Evolutionary conservation across 805 yeast genomes (phyloP), one percentile per base, ranked within the genome.

Genomic region (Lachancea lanzarotensis): DNA sequence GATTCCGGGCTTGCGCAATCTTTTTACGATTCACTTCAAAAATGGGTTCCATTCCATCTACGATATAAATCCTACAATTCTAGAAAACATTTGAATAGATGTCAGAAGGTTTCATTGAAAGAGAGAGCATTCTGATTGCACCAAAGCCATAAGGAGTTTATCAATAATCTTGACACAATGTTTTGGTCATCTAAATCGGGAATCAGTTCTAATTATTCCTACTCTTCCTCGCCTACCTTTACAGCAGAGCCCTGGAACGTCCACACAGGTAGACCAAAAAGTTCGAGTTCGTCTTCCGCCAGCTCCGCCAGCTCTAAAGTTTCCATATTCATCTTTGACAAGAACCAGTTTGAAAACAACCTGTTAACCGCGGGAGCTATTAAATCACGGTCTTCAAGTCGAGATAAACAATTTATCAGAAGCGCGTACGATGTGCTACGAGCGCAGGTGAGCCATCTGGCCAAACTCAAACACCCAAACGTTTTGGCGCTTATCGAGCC

Each of bases 381-480:
- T 18, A 74, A 68, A 49, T 70, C 70, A 13, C 73, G 75, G 19
- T 50, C 51, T 4, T 57, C 65, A 3, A 54, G 61, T 8, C 48
- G 49, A 8, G 78, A 75, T 47, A 74, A 72, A 36, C 66, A 74
- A 26, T 60, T 73, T 19, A 56, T 76, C 1, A 60, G 79, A 40
- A 80, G 75, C 35, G 93, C 90, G 38, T 82, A 79, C 53, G 83
- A 78, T 36, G 71, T 82, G 17, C 67, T 93, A 40, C 75, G 79
- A 53, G 67, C 69, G 22, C 93, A 89, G 54, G 82, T 88, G 2
- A 67, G 78, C 18, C 82, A 83, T 50, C 67, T 90, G 58, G 78
- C 95, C 15, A 84, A 82, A 59, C 69, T 93, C 54, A 84, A 89
- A 53, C 99, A 93, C 62, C 98, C 99, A 0, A 82, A 88, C 51